Percentiles rank a stretch among this genome's conserved stretches.
Conservation (phyloP, 2,329 filamentous ascomycete genomes). For the Botrytis squamosa region DNA sequence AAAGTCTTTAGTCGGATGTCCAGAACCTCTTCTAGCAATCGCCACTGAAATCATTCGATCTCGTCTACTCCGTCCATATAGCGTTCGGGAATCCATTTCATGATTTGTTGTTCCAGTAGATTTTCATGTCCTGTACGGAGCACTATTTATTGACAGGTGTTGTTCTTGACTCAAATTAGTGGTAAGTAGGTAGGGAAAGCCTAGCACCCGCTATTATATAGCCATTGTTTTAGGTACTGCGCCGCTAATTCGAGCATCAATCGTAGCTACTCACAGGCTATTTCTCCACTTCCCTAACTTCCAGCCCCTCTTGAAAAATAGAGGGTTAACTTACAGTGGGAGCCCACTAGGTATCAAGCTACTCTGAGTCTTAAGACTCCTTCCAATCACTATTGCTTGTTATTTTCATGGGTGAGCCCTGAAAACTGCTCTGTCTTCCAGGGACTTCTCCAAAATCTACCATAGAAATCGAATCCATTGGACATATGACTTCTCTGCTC, state of each 20-base stretch:
- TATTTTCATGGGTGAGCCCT: constrained; percentile 14
- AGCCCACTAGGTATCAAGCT: constrained; percentile 12
- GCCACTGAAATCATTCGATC: constrained; percentile 16
- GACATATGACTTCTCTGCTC: constrained; percentile 21
- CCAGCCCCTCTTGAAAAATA: constrained; percentile 6
- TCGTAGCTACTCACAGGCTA: constrained; percentile 8
- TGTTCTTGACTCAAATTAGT: constrained; percentile 13
- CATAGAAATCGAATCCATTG: constrained; percentile 20
- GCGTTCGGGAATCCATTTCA: not conserved
- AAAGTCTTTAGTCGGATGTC: not conserved
- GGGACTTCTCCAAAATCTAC: constrained; percentile 9
- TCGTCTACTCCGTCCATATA: constrained; percentile 5
- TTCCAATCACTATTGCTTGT: constrained; percentile 12
- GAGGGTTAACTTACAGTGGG: constrained; percentile 2
- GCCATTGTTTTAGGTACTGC: not conserved
- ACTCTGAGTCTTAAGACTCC: not conserved
- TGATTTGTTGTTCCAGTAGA: constrained; percentile 9
- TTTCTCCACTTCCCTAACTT: constrained; percentile 13
- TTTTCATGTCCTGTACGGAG: constrained; percentile 6
- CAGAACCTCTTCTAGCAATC: not conserved
- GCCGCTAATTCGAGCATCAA: constrained; percentile 1
- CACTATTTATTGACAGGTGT: not conserved
- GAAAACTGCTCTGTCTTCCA: constrained; percentile 12
- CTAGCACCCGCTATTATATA: constrained; percentile 18
- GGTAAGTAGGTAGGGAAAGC: not conserved